phyloP scores from a whole-genome alignment of 2,329 filamentous ascomycete genomes.

The Sporothrix sp. region DNA sequence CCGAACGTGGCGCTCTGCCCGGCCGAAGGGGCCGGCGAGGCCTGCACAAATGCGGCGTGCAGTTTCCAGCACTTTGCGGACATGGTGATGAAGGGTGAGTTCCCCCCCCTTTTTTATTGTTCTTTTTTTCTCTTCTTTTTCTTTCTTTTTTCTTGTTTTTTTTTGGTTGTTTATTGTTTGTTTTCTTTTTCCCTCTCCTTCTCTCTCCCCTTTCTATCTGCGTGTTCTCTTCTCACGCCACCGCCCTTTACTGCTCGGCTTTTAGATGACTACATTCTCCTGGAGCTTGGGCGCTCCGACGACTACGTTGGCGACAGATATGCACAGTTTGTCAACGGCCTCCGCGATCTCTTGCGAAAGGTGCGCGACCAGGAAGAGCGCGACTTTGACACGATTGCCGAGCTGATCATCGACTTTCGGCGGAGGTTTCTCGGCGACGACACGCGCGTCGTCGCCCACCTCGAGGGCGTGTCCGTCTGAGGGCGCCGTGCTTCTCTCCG shows the following conservation, averaged over 20 bases:
- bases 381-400: slow-evolving; percentile 58
- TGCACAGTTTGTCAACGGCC: slow-evolving; percentile 51
- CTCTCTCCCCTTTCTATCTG: neutral
- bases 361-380: slow-evolving; percentile 50
- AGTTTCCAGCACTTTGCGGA: slow-evolving; percentile 68
- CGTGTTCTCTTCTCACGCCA: slow-evolving; percentile 17
- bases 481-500: too few species aligned
- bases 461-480: slow-evolving; percentile 23
- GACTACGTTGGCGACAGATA: slow-evolving; percentile 53
- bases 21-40: slow-evolving; percentile 58
- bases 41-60: slow-evolving; percentile 63
- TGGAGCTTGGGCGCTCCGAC: slow-evolving; percentile 58
- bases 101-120: neutral
- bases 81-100: slow-evolving; percentile 68
- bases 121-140: neutral
- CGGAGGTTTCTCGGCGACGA: slow-evolving; percentile 54
- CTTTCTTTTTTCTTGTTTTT: neutral
- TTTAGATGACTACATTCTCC: slow-evolving; percentile 63
- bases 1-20: slow-evolving; percentile 64
- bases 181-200: neutral
- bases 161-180: neutral
- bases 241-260: slow-evolving; percentile 20
- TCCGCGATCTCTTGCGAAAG: slow-evolving; percentile 50
- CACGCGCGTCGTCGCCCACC: slow-evolving; percentile 47
- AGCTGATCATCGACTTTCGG: slow-evolving; percentile 57